Conservation (phyloP, 2,329 filamentous ascomycete species). For the Intubia oerlemansii region DNA sequence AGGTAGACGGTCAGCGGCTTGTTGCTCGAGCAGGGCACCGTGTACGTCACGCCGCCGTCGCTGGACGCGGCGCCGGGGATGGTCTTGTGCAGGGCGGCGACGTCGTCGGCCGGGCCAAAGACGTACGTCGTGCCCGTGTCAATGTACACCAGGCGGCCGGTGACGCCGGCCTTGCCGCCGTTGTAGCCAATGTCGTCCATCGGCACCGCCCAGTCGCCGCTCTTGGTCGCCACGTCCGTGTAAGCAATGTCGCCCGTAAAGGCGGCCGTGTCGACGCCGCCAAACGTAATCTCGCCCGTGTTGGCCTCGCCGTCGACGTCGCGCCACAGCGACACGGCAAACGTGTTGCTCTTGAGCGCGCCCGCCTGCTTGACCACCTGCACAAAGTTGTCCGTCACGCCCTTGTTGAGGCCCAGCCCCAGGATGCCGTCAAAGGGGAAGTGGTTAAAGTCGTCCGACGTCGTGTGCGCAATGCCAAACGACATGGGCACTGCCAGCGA, state of each 20-base stretch:
- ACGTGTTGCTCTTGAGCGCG: conserved; percentile 39
- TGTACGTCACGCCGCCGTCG: conserved; percentile 41
- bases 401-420: conserved; percentile 45
- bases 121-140: conserved; percentile 72
- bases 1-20: conserved; percentile 43
- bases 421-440: conserved; percentile 83
- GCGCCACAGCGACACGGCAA: conserved; percentile 51
- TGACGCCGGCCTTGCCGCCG: conserved; percentile 33
- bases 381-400: conserved; percentile 44
- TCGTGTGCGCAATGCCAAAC: conserved; percentile 52
- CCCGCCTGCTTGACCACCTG: conserved; percentile 34
- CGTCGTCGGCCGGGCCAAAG: conserved; percentile 47
- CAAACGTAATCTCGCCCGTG: conserved; percentile 61
- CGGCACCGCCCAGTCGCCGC: conserved; percentile 50
- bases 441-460: conserved; percentile 50
- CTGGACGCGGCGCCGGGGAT: conserved; percentile 39
- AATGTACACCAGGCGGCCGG: conserved; percentile 42
- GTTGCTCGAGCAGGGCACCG: conserved; percentile 50
- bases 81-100: conserved; percentile 41
- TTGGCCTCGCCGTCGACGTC: conserved; percentile 42
- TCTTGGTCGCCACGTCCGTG: conserved; percentile 26
- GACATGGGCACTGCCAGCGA: conserved; percentile 39
- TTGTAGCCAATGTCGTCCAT: conserved; percentile 44
- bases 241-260: conserved; percentile 51
- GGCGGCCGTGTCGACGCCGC: conserved; percentile 42